A percentile compares a stretch with the other conserved stretches of the same genome.
These are phyloP conservation scores for Colletotrichum sp. DNA, from an alignment of 2,329 filamentous ascomycete species.

Conservation along the genomic window DNA sequence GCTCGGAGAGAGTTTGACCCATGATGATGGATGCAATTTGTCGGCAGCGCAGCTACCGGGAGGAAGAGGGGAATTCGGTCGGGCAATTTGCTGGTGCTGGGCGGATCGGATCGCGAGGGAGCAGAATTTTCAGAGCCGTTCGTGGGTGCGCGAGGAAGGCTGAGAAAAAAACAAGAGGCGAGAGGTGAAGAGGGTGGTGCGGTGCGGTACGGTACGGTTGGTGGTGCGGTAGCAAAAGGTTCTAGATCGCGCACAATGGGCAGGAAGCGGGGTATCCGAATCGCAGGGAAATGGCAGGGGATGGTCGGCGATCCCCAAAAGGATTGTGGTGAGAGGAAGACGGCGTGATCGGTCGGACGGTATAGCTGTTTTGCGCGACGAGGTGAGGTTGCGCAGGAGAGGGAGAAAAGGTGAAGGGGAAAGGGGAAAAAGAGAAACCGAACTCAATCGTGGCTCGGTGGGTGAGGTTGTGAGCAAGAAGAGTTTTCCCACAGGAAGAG, in stretches of 20 bases:
- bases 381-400: not conserved
- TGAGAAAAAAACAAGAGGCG: constrained; percentile 1
- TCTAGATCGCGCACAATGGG: constrained; percentile 26
- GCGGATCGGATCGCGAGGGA: not conserved
- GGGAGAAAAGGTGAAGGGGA: not conserved
- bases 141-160: constrained; percentile 18
- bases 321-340: not conserved
- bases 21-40: constrained; percentile 57
- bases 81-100: not conserved
- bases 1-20: constrained; percentile 99
- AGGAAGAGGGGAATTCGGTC: not conserved
- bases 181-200: constrained; percentile 11
- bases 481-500: constrained; percentile 11
- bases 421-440: not conserved
- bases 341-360: not conserved
- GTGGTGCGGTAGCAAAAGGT: constrained; percentile 23
- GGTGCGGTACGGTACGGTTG: not conserved
- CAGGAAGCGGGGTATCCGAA: constrained; percentile 26
- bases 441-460: constrained; percentile 7
- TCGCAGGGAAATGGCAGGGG: constrained; percentile 21
- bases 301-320: constrained; percentile 17
- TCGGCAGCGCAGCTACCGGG: constrained; percentile 33
- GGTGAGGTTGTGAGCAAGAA: constrained; percentile 20
- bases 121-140: constrained; percentile 1
- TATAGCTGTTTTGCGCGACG: constrained; percentile 1